Evolutionary conservation across 139 green algal species (phyloP).

Genomic region (Trebouxia sp.): DNA sequence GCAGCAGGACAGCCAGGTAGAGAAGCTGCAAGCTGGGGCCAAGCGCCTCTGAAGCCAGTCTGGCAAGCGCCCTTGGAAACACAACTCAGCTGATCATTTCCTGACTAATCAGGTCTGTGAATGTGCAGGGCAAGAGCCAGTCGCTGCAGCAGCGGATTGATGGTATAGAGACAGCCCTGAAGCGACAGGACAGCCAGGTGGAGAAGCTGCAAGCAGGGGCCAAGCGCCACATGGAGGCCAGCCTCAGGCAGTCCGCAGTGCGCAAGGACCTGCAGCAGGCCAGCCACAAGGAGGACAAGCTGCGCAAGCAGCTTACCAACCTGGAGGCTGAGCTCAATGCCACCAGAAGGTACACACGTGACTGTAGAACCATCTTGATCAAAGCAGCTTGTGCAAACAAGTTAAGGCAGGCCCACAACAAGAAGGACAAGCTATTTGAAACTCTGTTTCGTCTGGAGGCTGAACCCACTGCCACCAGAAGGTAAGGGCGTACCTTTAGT

Average conservation of each 20-base stretch:
- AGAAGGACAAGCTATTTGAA: too few relatives aligned
- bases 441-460: too few relatives aligned
- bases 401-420: background rate
- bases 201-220: background rate
- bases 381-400: background rate
- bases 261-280: conserved; percentile 7
- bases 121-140: conserved; percentile 6
- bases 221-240: conserved; percentile 20
- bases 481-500: too few relatives aligned
- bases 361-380: background rate
- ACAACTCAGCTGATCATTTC: too few relatives aligned
- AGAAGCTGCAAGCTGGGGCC: background rate
- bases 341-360: background rate
- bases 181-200: background rate
- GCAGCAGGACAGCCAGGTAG: background rate
- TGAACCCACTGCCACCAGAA: too few relatives aligned
- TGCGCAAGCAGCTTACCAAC: background rate
- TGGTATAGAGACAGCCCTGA: background rate
- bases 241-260: conserved; percentile 2
- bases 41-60: conserved; percentile 12
- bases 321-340: conserved; percentile 16
- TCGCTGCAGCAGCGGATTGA: background rate
- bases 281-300: background rate
- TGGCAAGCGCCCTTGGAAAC: too few relatives aligned
- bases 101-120: too few relatives aligned